These are phyloP conservation scores for Metroxylon sagu DNA, from an alignment of 176 grass and related monocot species.

Conservation along the genomic window DNA sequence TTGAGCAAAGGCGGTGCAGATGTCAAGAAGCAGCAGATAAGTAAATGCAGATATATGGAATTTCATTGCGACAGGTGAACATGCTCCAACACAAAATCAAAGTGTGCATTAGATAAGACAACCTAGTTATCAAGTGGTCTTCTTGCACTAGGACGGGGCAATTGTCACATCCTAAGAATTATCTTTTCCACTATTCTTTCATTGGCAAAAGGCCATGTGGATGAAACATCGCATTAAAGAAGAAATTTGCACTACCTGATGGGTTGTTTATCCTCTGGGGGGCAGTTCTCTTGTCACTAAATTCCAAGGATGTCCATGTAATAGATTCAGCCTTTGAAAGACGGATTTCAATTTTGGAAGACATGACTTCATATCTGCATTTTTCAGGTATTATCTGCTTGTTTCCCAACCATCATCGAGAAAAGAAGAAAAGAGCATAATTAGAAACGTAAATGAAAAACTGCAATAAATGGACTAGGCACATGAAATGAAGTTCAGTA, in stretches of 20 bases:
- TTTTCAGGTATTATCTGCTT: conserved; percentile 38
- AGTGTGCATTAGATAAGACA: no score
- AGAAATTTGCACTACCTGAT: conserved; percentile 20
- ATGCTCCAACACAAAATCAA: no score
- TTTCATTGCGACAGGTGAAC: no score
- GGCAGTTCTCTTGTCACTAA: conserved; percentile 27
- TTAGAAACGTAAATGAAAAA: background rate
- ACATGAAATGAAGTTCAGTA: no score
- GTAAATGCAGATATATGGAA: no score
- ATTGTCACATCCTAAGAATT: no score
- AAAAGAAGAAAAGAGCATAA: background rate
- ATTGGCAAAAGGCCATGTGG: background rate
- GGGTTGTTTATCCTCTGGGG: conserved; percentile 25
- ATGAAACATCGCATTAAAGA: background rate
- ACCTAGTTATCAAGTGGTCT: no score
- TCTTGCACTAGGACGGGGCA: no score
- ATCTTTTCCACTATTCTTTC: no score
- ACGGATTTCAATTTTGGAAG: conserved; percentile 44
- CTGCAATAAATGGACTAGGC: no score
- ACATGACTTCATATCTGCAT: conserved; percentile 29
- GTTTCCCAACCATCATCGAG: background rate
- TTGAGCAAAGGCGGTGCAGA: no score
- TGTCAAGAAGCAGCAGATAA: no score
- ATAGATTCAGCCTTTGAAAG: conserved; percentile 35
- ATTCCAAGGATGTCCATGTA: conserved; percentile 36